A percentile compares a stretch with the other conserved stretches of the same genome.
These are phyloP conservation scores for Huiozyma sinensis DNA, from an alignment of 805 yeast species.

Conservation along the genomic window DNA sequence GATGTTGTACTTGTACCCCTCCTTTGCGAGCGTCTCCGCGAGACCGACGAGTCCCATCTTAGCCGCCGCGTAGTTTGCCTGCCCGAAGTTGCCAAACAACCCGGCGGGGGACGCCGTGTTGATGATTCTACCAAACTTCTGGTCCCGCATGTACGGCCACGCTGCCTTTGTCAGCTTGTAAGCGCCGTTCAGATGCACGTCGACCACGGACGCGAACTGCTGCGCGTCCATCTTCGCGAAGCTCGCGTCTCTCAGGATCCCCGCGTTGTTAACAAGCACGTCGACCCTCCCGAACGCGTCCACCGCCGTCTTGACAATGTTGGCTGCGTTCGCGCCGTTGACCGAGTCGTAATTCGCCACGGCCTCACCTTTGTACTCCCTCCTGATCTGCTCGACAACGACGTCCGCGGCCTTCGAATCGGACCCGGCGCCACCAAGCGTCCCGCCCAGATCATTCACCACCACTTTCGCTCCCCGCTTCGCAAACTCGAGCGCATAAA, in stretches of 20 bases:
- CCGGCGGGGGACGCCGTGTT: slow-evolving; percentile 98
- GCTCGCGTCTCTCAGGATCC: slow-evolving; percentile 79
- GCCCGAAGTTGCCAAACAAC: slow-evolving; percentile 92
- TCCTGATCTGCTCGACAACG: slow-evolving; percentile 74
- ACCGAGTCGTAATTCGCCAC: slow-evolving; percentile 93
- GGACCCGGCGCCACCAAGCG: slow-evolving; percentile 63
- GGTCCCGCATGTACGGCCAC: slow-evolving; percentile 81
- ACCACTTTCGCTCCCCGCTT: slow-evolving; percentile 90
- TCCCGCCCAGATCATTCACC: slow-evolving; percentile 88
- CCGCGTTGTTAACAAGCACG: slow-evolving; percentile 86
- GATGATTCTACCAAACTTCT: slow-evolving; percentile 77
- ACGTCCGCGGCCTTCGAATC: slow-evolving; percentile 71
- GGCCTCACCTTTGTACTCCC: slow-evolving; percentile 65
- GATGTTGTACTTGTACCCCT: slow-evolving; percentile 79
- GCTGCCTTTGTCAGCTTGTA: slow-evolving; percentile 78
- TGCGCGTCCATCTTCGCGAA: slow-evolving; percentile 77
- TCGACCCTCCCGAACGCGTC: slow-evolving; percentile 83
- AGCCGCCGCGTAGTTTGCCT: slow-evolving; percentile 90
- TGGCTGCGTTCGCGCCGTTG: slow-evolving; percentile 59
- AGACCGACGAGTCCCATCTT: slow-evolving; percentile 84
- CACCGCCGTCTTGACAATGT: slow-evolving; percentile 76
- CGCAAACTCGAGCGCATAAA: slow-evolving; percentile 80
- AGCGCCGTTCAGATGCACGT: slow-evolving; percentile 86
- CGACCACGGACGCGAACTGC: slow-evolving; percentile 69
- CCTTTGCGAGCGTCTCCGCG: slow-evolving; percentile 90